Conservation (phyloP, 2,329 filamentous ascomycete genomes). For the Canariomyces notabilis region DNA sequence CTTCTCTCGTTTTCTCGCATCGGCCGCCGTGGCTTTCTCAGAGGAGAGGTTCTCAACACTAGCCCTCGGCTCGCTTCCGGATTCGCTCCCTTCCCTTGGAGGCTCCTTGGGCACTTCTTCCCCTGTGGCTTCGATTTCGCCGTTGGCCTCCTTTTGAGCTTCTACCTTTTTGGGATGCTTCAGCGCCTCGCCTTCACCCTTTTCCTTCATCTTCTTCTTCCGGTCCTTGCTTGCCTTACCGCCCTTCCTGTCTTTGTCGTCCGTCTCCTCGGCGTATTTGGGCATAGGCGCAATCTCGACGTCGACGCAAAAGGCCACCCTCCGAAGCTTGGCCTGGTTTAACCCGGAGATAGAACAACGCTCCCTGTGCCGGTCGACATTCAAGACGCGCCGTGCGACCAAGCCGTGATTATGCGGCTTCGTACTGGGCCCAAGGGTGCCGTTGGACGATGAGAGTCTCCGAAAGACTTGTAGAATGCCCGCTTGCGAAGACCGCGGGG, state of each 20-base stretch:
- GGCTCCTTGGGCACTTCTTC: slow-evolving; percentile 38
- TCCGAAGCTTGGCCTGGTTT: slow-evolving; percentile 71
- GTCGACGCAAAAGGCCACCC: slow-evolving; percentile 93
- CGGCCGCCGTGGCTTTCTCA: slow-evolving; percentile 23
- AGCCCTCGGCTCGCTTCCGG: slow-evolving; percentile 10
- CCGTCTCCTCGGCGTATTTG: slow-evolving; percentile 62
- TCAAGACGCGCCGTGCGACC: slow-evolving; percentile 76
- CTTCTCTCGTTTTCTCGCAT: slow-evolving; percentile 79
- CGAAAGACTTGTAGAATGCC: slow-evolving; percentile 80
- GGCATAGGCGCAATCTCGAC: slow-evolving; percentile 92
- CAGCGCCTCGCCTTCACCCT: slow-evolving; percentile 67
- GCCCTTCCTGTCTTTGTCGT: slow-evolving; percentile 33
- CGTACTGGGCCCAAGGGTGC: slow-evolving; percentile 41
- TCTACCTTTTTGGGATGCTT: slow-evolving; percentile 60
- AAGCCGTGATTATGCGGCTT: slow-evolving; percentile 58
- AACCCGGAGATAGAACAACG: slow-evolving; percentile 76
- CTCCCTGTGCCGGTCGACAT: slow-evolving; percentile 74
- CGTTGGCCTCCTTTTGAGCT: slow-evolving; percentile 47
- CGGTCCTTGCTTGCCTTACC: slow-evolving; percentile 49
- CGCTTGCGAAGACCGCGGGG: slow-evolving; percentile 61
- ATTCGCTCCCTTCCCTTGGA: slow-evolving; percentile 32
- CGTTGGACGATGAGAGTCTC: slow-evolving; percentile 66
- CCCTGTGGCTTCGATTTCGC: slow-evolving; percentile 38
- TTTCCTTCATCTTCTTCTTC: slow-evolving; percentile 62
- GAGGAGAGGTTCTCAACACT: slow-evolving; percentile 1